These are phyloP conservation scores for Pseudofabraea citricarpa DNA, from an alignment of 2,329 filamentous ascomycete genomes.

Conservation along the genomic window DNA sequence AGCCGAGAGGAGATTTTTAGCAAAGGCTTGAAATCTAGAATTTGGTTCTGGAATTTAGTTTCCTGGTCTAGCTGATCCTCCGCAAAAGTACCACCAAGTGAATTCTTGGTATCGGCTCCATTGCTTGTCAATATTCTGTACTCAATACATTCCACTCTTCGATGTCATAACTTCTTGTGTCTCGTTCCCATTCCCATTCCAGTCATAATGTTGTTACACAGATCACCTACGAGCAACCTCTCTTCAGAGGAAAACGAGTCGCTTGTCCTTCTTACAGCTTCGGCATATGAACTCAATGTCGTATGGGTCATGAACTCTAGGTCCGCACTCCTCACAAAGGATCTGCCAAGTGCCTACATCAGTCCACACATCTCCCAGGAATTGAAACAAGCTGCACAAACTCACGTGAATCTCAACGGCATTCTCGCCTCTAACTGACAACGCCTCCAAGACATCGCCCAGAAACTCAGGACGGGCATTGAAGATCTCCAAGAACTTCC, in stretches of 20 bases:
- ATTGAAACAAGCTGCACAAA: no score
- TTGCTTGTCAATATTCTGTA: no score
- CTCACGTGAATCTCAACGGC: no score
- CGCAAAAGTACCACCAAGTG: no score
- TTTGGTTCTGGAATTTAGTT: no score
- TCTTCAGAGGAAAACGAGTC: conserved; percentile 5
- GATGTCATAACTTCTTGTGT: no score
- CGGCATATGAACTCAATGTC: conserved; percentile 9
- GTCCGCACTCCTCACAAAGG: conserved; percentile 17
- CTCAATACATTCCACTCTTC: no score
- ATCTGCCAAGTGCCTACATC: not conserved
- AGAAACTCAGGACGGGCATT: conserved; percentile 14
- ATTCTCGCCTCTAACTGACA: conserved; percentile 3
- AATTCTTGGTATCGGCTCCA: no score
- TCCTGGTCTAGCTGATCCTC: no score
- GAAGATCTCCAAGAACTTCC: conserved; percentile 9
- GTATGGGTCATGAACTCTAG: conserved; percentile 12
- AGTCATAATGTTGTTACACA: no score
- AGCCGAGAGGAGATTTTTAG: conserved; percentile 9
- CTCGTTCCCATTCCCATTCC: no score
- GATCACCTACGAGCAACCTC: no score
- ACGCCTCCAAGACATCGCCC: conserved; percentile 9
- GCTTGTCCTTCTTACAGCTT: conserved; percentile 10
- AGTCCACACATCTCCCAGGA: not conserved
- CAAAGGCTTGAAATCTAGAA: conserved; percentile 12